Conservation (phyloP, 306 rosid species). For the Gillenia trifoliata region DNA sequence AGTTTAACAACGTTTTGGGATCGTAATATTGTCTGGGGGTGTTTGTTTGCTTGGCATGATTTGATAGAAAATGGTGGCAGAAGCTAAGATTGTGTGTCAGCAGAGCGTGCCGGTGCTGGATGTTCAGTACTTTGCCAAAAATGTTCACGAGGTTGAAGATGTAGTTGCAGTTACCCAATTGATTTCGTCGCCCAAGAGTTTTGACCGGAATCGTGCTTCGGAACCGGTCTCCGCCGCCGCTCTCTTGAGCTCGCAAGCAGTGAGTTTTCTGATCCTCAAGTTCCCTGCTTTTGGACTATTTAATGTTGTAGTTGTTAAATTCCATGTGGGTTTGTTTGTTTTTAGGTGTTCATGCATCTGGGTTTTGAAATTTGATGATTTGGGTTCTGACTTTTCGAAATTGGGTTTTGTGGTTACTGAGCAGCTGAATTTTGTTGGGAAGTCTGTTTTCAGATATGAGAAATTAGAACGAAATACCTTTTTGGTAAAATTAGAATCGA, state of each 20-base stretch:
- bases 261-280: constrained; percentile 30
- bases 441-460: not conserved
- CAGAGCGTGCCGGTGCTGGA: constrained; percentile 53
- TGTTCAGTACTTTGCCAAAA: constrained; percentile 42
- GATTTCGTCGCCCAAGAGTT: constrained; percentile 23
- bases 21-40: not conserved
- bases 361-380: not conserved
- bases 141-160: constrained; percentile 46
- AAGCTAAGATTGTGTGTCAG: constrained; percentile 53
- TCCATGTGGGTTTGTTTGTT: not conserved
- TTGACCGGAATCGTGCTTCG: constrained; percentile 43
- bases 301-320: not conserved
- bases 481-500: not conserved
- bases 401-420: not conserved
- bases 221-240: constrained; percentile 54
- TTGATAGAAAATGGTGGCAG: constrained; percentile 66
- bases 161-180: constrained; percentile 19
- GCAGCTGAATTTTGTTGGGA: not conserved
- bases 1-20: constrained; percentile 5
- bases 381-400: not conserved
- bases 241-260: constrained; percentile 48
- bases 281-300: not conserved
- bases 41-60: constrained; percentile 10
- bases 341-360: not conserved
- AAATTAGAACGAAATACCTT: not conserved